A percentile compares a stretch with the other conserved stretches of the same genome.
These are phyloP conservation scores for Cicer chorassanicum DNA, from an alignment of 306 rosid species.

Conservation along the genomic window DNA sequence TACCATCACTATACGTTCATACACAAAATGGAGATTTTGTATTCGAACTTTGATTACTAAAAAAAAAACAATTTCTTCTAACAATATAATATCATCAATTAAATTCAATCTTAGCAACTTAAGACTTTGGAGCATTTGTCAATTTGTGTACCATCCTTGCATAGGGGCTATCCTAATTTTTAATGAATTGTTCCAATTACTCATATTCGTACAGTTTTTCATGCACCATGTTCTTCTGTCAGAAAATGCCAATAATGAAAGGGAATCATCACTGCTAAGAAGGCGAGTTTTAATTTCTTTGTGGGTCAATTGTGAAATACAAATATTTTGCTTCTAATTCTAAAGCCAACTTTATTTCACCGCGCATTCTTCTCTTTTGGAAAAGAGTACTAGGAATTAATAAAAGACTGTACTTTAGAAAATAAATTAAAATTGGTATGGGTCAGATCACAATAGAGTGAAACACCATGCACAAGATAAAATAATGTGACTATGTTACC, in stretches of 20 bases:
- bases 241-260: slow-evolving; percentile 40
- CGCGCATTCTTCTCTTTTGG: slow-evolving; percentile 29
- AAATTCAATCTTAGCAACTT: no score
- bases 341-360: slow-evolving; percentile 30
- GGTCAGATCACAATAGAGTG: slow-evolving; percentile 29
- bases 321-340: background rate
- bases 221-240: slow-evolving; percentile 38
- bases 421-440: slow-evolving; percentile 13
- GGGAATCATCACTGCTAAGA: slow-evolving; percentile 42
- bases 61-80: no score
- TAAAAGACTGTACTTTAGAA: slow-evolving; percentile 33
- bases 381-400: slow-evolving; percentile 40
- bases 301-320: slow-evolving; percentile 38
- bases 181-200: background rate
- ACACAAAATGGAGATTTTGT: no score
- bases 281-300: slow-evolving; percentile 29
- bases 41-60: no score
- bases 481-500: slow-evolving; percentile 30
- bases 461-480: slow-evolving; percentile 19
- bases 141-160: no score
- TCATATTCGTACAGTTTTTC: slow-evolving; percentile 19
- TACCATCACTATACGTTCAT: no score
- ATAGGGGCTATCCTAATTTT: no score
- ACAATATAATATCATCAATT: no score
- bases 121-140: no score